A percentile compares a stretch with the other conserved stretches of the same genome.
Conservation (phyloP, 2,329 filamentous ascomycete species). For the Rugonectria rugulosa region DNA sequence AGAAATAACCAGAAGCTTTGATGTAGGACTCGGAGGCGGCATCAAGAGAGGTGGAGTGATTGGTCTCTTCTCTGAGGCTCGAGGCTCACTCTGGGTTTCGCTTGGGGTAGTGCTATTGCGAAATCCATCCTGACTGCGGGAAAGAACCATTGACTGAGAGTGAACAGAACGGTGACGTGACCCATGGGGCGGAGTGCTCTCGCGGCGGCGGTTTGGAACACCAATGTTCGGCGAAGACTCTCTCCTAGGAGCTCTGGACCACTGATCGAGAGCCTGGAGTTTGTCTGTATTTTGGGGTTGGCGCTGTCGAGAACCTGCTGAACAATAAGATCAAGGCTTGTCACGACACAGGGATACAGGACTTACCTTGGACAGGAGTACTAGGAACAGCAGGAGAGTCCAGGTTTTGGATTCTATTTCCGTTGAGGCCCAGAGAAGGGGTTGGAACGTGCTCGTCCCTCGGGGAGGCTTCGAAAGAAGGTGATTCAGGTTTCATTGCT, state of each 20-base stretch:
- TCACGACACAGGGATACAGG: constrained; percentile 16
- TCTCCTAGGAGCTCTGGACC: constrained; percentile 26
- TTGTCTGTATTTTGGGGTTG: constrained; percentile 35
- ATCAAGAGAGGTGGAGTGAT: constrained; percentile 56
- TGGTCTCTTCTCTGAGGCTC: constrained; percentile 23
- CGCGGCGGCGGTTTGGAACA: constrained; percentile 20
- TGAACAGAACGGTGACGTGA: constrained; percentile 33
- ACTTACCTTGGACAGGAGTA: constrained; percentile 57
- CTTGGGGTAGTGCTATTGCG: constrained; percentile 27
- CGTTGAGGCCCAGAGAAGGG: constrained; percentile 50
- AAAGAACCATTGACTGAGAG: constrained; percentile 48
- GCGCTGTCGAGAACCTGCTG: constrained; percentile 41
- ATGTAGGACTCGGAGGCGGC: constrained; percentile 53
- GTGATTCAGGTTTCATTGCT: constrained; percentile 74
- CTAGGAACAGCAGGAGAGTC: constrained; percentile 60
- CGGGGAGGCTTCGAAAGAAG: constrained; percentile 51
- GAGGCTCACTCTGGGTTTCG: constrained; percentile 24
- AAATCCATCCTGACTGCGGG: constrained; percentile 51
- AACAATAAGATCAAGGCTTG: constrained; percentile 41
- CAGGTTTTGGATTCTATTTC: constrained; percentile 61
- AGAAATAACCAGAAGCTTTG: constrained; percentile 43
- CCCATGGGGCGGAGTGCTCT: constrained; percentile 19
- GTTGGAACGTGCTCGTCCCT: constrained; percentile 44
- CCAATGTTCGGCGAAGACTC: constrained; percentile 28
- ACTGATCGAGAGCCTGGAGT: constrained; percentile 32